These are phyloP conservation scores for Coemansia sp. DNA, from an alignment of 192 early-diverging fungal species.

Conservation along the genomic window DNA sequence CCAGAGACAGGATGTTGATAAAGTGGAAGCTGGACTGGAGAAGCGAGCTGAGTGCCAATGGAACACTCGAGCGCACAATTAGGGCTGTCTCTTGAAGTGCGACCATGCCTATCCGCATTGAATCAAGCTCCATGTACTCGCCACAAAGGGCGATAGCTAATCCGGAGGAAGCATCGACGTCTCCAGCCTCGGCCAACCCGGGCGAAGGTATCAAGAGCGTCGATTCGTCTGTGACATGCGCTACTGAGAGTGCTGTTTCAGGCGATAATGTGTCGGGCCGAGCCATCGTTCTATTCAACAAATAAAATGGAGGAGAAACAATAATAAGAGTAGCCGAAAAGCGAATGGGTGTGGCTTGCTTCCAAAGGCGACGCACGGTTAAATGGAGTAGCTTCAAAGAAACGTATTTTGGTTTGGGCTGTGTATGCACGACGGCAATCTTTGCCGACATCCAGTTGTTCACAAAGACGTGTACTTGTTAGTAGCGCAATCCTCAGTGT, in stretches of 20 bases:
- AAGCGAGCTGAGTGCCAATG: conserved; percentile 53
- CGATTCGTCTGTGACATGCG: neutral
- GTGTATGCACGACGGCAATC: neutral
- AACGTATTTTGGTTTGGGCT: neutral
- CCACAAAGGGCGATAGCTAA: conserved; percentile 14
- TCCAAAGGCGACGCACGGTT: too few species aligned
- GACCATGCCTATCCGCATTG: conserved; percentile 4
- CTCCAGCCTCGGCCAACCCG: neutral
- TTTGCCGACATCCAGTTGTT: too few species aligned
- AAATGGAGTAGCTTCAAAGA: neutral
- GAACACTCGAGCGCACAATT: conserved; percentile 6
- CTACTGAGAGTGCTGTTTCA: neutral
- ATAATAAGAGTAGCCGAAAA: too few species aligned
- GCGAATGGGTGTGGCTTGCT: neutral
- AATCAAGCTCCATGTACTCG: conserved; percentile 29
- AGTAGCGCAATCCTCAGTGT: too few species aligned
- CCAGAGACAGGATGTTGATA: conserved; percentile 64
- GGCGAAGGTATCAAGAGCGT: neutral
- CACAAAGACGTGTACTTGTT: too few species aligned
- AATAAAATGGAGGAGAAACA: neutral
- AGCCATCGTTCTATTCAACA: neutral
- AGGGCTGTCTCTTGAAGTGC: conserved; percentile 10
- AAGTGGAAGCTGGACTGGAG: conserved; percentile 69
- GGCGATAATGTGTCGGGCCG: neutral
- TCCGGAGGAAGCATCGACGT: neutral